phyloP scores from a whole-genome alignment of 768 basidiomycete genomes.

The Cyclocybe aegerita region DNA sequence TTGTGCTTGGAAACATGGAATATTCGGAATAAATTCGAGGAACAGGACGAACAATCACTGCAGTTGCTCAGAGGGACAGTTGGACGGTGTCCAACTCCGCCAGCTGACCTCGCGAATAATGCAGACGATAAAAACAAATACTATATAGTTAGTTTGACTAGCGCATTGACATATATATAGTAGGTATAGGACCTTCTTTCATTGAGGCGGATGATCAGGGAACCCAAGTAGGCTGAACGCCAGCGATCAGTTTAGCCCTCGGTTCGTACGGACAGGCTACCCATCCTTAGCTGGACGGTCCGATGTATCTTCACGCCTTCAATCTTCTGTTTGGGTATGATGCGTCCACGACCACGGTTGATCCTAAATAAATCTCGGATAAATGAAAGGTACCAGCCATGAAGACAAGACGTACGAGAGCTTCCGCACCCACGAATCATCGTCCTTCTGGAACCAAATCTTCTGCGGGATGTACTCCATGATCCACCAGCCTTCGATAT shows the following conservation, averaged over 20 bases:
- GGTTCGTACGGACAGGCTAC: conserved; percentile 38
- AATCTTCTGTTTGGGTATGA: conserved; percentile 35
- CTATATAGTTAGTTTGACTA: no score
- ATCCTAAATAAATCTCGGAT: conserved; percentile 22
- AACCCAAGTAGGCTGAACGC: conserved; percentile 37
- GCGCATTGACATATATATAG: no score
- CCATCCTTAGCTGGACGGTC: conserved; percentile 45
- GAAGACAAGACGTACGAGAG: conserved; percentile 29
- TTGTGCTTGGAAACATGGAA: no score
- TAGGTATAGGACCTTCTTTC: no score
- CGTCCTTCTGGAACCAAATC: conserved; percentile 38
- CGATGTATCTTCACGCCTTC: conserved; percentile 44
- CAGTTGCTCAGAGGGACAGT: no score
- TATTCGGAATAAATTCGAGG: no score
- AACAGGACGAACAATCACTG: no score
- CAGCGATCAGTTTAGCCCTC: conserved; percentile 30
- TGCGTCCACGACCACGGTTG: conserved; percentile 42
- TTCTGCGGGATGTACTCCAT: conserved; percentile 51
- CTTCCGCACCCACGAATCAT: conserved; percentile 37
- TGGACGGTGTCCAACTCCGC: no score
- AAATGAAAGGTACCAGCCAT: background rate
- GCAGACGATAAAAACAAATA: no score
- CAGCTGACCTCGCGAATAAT: no score
- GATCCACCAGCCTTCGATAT: conserved; percentile 58
- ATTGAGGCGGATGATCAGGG: conserved; percentile 26